These are phyloP conservation scores for Staphylotrichum longicolle DNA, from an alignment of 495 filamentous ascomycete genomes.

Conservation along the genomic window DNA sequence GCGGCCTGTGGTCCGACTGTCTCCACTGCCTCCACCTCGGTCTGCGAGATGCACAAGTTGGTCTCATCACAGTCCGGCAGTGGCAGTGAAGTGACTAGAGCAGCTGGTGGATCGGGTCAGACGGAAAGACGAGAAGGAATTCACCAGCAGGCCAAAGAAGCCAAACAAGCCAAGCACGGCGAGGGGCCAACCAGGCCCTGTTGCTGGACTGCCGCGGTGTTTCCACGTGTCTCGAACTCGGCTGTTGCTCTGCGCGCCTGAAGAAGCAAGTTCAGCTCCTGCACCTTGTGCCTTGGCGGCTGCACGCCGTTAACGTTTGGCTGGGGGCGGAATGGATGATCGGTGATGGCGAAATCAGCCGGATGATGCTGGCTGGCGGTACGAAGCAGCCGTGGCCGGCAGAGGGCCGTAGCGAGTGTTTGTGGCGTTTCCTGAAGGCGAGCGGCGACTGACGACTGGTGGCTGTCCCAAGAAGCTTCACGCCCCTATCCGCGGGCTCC, in stretches of 20 bases:
- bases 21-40: conserved; percentile 19
- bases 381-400: conserved; percentile 14
- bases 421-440: conserved; percentile 16
- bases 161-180: neutral
- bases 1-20: conserved; percentile 1
- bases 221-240: conserved; percentile 24
- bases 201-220: conserved; percentile 9
- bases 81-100: conserved; percentile 4
- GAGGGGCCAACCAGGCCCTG: neutral
- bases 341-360: conserved; percentile 10
- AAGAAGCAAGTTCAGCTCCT: conserved; percentile 13
- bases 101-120: conserved; percentile 9
- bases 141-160: no score
- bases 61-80: neutral
- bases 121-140: neutral
- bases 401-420: neutral
- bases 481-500: conserved; percentile 9
- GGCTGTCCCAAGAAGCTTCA: neutral
- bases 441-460: conserved; percentile 17
- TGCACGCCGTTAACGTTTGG: conserved; percentile 1
- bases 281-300: conserved; percentile 20
- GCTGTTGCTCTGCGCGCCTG: conserved; percentile 17
- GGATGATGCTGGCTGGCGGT: conserved; percentile 15
- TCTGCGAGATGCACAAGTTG: neutral
- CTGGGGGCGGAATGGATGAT: neutral